Evolutionary conservation across 257 asterid genomes (phyloP).

Genomic region (Penstemon barbatus): DNA sequence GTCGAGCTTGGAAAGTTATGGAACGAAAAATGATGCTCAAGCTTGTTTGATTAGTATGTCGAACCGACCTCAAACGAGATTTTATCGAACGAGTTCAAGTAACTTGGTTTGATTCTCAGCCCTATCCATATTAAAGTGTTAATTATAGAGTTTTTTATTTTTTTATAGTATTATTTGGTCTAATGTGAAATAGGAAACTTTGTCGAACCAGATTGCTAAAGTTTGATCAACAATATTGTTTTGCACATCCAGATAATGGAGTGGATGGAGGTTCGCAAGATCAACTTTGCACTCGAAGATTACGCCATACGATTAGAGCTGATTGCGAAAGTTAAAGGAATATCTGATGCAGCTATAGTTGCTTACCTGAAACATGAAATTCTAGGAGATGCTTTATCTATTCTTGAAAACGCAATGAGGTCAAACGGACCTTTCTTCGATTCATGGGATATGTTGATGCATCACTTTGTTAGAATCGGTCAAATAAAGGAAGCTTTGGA

Average conservation of each 20-base stretch:
- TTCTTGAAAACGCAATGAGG: slow-evolving; percentile 39
- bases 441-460: slow-evolving; percentile 54
- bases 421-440: slow-evolving; percentile 55
- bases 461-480: slow-evolving; percentile 40
- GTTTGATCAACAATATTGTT: not conserved
- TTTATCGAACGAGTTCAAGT: too few relatives aligned
- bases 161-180: too few relatives aligned
- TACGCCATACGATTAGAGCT: slow-evolving; percentile 63
- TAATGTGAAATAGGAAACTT: too few relatives aligned
- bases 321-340: slow-evolving; percentile 55
- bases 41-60: too few relatives aligned
- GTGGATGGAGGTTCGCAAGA: slow-evolving; percentile 71
- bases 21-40: too few relatives aligned
- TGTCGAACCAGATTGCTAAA: too few relatives aligned
- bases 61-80: too few relatives aligned
- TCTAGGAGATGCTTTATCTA: slow-evolving; percentile 59
- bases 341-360: slow-evolving; percentile 63
- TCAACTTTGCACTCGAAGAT: slow-evolving; percentile 45
- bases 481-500: slow-evolving; percentile 43
- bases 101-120: not conserved
- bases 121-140: not conserved
- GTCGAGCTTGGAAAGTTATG: too few relatives aligned
- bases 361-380: slow-evolving; percentile 48
- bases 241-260: slow-evolving; percentile 61
- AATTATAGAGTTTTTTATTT: too few relatives aligned